Conservation (phyloP, 768 basidiomycete genomes). For the Scleroderma bovista region DNA sequence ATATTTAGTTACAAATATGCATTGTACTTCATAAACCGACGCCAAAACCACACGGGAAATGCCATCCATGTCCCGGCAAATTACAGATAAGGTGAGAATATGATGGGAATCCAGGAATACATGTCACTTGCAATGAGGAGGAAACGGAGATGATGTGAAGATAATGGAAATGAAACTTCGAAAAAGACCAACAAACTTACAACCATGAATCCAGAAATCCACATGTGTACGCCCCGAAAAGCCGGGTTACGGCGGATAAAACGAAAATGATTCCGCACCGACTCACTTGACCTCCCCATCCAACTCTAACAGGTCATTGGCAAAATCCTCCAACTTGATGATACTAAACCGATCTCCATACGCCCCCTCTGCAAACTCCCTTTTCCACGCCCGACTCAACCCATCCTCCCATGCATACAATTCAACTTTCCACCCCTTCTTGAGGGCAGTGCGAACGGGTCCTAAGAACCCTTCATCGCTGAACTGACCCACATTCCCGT, state of each 20-base stretch:
- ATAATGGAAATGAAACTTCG: not conserved
- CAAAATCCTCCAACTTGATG: slow-evolving; percentile 65
- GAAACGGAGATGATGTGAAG: not conserved
- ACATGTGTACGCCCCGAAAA: not conserved
- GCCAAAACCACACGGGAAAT: not conserved
- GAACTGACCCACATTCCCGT: slow-evolving; percentile 89
- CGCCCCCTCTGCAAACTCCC: slow-evolving; percentile 57
- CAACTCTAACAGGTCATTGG: slow-evolving; percentile 49
- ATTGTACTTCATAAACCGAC: not conserved
- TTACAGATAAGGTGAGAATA: not conserved
- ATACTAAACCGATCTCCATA: slow-evolving; percentile 43
- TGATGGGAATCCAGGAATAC: not conserved
- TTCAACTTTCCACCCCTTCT: slow-evolving; percentile 92
- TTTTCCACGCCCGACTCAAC: slow-evolving; percentile 71
- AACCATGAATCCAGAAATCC: not conserved
- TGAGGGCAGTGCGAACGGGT: slow-evolving; percentile 78
- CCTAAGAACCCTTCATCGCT: slow-evolving; percentile 91
- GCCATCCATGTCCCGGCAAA: not conserved
- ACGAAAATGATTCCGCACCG: not conserved
- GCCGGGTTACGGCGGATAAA: not conserved
- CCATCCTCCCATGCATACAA: slow-evolving; percentile 89
- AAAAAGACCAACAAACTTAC: not conserved
- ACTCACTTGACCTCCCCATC: slow-evolving; percentile 10
- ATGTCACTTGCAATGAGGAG: not conserved
- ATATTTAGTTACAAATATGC: not conserved